These are phyloP conservation scores for Wolfiporia cocos DNA, from an alignment of 1,284 basidiomycete species.

Conservation along the genomic window DNA sequence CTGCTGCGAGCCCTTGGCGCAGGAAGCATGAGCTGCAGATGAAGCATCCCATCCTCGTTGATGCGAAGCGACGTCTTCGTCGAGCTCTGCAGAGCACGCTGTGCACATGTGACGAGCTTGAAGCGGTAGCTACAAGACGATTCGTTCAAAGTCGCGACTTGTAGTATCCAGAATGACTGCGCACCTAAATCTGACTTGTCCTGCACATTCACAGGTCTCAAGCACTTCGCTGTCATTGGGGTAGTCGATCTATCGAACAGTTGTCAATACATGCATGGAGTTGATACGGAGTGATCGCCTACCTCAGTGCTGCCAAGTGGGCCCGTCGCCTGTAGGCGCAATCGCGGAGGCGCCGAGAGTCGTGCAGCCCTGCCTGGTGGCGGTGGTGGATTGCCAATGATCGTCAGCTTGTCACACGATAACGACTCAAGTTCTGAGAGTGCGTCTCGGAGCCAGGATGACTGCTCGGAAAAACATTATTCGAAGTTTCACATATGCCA, in stretches of 20 bases:
- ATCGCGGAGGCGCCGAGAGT: conserved; percentile 43
- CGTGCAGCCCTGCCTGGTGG: conserved; percentile 22
- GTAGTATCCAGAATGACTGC: conserved; percentile 12
- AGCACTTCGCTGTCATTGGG: conserved; percentile 87
- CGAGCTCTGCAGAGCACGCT: conserved; percentile 72
- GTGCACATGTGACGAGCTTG: conserved; percentile 60
- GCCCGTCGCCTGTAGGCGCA: conserved; percentile 75
- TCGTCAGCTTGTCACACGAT: conserved; percentile 77
- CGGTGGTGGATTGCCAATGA: conserved; percentile 68
- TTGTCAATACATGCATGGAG: neutral
- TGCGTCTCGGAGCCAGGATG: conserved; percentile 88
- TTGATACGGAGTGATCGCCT: conserved; percentile 24
- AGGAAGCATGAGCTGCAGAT: conserved; percentile 85
- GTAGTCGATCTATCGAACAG: conserved; percentile 74
- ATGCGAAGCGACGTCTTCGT: conserved; percentile 85
- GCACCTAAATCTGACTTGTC: conserved; percentile 69
- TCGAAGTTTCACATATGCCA: neutral
- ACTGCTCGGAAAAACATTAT: conserved; percentile 50
- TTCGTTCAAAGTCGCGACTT: neutral
- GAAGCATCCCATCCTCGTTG: conserved; percentile 72
- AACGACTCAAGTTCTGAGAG: conserved; percentile 85
- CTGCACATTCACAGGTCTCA: conserved; percentile 79
- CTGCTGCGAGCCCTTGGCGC: conserved; percentile 41
- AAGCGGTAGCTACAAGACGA: conserved; percentile 69
- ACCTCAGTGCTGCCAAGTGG: conserved; percentile 80